Conservation (phyloP, 805 yeast genomes). For the Saccharomycopsis sp. region DNA sequence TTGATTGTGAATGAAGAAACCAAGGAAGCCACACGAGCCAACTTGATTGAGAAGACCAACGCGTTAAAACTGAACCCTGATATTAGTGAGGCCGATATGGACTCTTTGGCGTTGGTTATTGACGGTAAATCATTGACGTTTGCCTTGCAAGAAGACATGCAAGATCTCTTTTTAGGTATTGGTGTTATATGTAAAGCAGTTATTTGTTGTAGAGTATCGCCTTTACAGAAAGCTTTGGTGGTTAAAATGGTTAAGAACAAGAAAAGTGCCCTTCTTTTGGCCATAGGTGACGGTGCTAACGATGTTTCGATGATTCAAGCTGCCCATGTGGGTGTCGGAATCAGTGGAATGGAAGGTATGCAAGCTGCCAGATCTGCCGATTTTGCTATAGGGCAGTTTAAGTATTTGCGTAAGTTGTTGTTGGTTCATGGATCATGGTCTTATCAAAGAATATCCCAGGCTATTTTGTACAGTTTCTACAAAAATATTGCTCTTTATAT, state of each 20-base stretch:
- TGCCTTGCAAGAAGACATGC: constrained; percentile 79
- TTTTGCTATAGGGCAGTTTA: constrained; percentile 93
- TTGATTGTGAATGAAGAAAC: constrained; percentile 82
- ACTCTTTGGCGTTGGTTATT: constrained; percentile 80
- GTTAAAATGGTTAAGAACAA: constrained; percentile 89
- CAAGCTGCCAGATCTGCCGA: constrained; percentile 99
- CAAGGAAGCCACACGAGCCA: constrained; percentile 67
- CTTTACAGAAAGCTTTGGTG: constrained; percentile 92
- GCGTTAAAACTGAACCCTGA: constrained; percentile 57
- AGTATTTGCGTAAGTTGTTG: constrained; percentile 70
- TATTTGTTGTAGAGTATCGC: constrained; percentile 96
- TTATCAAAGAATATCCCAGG: constrained; percentile 87
- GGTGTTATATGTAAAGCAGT: constrained; percentile 92
- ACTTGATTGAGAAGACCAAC: constrained; percentile 65
- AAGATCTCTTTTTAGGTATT: constrained; percentile 67
- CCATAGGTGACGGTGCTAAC: constrained; percentile 98
- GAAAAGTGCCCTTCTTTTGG: constrained; percentile 65
- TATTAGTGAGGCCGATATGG: constrained; percentile 58
- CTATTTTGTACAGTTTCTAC: constrained; percentile 90
- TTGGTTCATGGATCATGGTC: constrained; percentile 98
- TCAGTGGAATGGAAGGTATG: constrained; percentile 99
- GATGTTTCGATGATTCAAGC: constrained; percentile 99
- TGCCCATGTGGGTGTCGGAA: constrained; percentile 98
- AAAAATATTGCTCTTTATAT: constrained; percentile 91
- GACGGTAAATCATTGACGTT: constrained; percentile 88